These are phyloP conservation scores for Botrytis aclada DNA, from an alignment of 2,329 filamentous ascomycete genomes.

Conservation along the genomic window DNA sequence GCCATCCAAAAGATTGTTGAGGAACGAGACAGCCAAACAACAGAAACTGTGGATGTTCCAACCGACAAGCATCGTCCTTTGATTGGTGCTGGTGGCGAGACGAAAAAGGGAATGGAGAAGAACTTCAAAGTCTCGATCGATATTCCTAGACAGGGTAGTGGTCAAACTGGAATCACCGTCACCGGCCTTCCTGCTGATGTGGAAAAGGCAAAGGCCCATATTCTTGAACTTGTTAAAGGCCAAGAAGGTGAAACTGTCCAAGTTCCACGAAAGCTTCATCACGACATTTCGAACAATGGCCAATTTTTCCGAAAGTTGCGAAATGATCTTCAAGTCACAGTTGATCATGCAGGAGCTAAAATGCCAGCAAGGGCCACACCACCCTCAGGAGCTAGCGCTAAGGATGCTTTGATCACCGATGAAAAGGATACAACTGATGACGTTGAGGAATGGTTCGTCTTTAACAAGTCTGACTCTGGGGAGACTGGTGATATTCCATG, in stretches of 20 bases:
- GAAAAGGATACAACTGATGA: conserved; percentile 63
- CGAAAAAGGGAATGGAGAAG: conserved; percentile 78
- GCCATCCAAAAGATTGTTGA: conserved; percentile 77
- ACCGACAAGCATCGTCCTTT: conserved; percentile 86
- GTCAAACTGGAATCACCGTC: conserved; percentile 81
- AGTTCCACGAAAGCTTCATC: conserved; percentile 79
- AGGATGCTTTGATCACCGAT: conserved; percentile 90
- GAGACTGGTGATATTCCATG: conserved; percentile 75
- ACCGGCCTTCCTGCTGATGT: conserved; percentile 76
- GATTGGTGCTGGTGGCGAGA: conserved; percentile 89
- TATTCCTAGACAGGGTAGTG: conserved; percentile 84
- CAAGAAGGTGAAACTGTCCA: conserved; percentile 85
- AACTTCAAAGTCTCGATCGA: conserved; percentile 86
- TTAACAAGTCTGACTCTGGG: conserved; percentile 56
- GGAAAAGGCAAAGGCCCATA: conserved; percentile 82
- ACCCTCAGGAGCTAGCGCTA: conserved; percentile 55
- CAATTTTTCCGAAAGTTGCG: conserved; percentile 89
- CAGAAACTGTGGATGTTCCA: conserved; percentile 75
- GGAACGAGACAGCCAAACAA: conserved; percentile 81
- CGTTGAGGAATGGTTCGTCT: conserved; percentile 78
- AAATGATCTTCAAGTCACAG: conserved; percentile 81
- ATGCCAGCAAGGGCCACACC: conserved; percentile 66
- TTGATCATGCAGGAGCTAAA: conserved; percentile 83
- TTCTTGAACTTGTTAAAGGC: conserved; percentile 74
- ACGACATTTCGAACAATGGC: conserved; percentile 81